Conservation (phyloP, 169 alveolate genomes). For the Sarcocystis neurona region DNA sequence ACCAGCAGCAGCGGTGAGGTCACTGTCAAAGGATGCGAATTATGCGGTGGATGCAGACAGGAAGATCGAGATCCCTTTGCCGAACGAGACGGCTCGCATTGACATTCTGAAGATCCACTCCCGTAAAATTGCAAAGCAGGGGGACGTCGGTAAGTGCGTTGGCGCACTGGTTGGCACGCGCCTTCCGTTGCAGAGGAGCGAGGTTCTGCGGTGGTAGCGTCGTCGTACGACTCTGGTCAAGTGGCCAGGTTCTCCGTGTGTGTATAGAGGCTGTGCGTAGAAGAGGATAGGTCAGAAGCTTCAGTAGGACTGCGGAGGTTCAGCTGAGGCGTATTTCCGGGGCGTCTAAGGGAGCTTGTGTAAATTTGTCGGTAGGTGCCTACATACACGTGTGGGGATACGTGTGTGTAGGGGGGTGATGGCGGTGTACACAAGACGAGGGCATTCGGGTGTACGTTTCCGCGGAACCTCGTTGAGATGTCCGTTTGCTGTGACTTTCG, state of each 20-base stretch:
- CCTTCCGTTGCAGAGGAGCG: slow-evolving; percentile 11
- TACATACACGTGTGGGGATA: no score
- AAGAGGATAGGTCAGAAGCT: not conserved
- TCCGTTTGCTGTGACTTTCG: no score
- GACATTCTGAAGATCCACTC: slow-evolving; percentile 97
- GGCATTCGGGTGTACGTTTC: no score
- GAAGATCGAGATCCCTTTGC: slow-evolving; percentile 98
- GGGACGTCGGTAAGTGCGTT: slow-evolving; percentile 84
- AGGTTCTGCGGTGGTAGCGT: not conserved
- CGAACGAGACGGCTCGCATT: slow-evolving; percentile 95
- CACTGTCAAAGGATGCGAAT: no score
- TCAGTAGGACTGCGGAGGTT: no score
- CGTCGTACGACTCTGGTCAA: not conserved
- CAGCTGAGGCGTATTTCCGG: no score
- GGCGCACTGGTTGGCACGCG: no score
- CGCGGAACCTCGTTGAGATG: no score
- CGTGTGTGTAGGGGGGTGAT: no score
- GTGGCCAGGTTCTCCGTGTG: not conserved
- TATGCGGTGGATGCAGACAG: slow-evolving; percentile 77
- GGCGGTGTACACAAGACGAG: no score
- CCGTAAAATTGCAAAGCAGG: slow-evolving; percentile 91
- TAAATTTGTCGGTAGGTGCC: no score
- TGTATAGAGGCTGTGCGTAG: not conserved
- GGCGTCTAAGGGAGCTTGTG: no score
- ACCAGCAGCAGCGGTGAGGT: slow-evolving; percentile 1